Evolutionary conservation across 768 basidiomycete genomes (phyloP).

Genomic region (Kwoniella dendrophila): DNA sequence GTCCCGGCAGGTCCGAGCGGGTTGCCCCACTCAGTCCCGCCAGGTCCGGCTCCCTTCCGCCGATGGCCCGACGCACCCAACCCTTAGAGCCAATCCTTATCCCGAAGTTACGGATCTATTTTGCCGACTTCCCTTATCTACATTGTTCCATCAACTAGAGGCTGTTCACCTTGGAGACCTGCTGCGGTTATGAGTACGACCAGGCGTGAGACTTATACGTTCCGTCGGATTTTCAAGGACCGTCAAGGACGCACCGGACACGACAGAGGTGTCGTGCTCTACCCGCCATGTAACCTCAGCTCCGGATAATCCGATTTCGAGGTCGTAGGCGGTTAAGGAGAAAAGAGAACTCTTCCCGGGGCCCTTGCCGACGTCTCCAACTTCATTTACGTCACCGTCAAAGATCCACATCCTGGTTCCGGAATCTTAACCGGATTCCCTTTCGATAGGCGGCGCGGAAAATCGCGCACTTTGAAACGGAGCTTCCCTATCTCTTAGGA

Average conservation of each 20-base stretch:
- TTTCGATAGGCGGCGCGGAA: constrained; percentile 70
- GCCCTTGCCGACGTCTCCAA: constrained; percentile 66
- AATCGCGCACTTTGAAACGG: constrained; percentile 71
- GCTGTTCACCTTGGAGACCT: constrained; percentile 80
- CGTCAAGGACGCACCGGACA: constrained; percentile 71
- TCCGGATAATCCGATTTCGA: constrained; percentile 75
- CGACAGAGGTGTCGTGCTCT: constrained; percentile 72
- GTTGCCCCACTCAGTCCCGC: constrained; percentile 71
- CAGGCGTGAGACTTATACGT: constrained; percentile 70
- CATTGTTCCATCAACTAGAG: constrained; percentile 79
- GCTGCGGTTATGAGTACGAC: constrained; percentile 74
- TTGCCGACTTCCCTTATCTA: constrained; percentile 80
- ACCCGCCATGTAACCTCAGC: constrained; percentile 72
- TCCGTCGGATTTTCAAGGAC: constrained; percentile 81
- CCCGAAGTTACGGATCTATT: constrained; percentile 75
- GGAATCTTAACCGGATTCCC: constrained; percentile 78
- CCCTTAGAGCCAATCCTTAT: constrained; percentile 73
- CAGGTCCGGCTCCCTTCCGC: constrained; percentile 70
- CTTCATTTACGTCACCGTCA: constrained; percentile 70
- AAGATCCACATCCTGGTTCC: constrained; percentile 67
- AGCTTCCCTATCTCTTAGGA: constrained; percentile 77
- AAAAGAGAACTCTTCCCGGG: constrained; percentile 79
- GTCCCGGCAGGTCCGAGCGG: constrained; percentile 59
- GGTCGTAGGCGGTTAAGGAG: constrained; percentile 73
- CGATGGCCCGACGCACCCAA: constrained; percentile 76